phyloP scores from a whole-genome alignment of 495 filamentous ascomycete genomes.

The Aspergillus heteromorphus region DNA sequence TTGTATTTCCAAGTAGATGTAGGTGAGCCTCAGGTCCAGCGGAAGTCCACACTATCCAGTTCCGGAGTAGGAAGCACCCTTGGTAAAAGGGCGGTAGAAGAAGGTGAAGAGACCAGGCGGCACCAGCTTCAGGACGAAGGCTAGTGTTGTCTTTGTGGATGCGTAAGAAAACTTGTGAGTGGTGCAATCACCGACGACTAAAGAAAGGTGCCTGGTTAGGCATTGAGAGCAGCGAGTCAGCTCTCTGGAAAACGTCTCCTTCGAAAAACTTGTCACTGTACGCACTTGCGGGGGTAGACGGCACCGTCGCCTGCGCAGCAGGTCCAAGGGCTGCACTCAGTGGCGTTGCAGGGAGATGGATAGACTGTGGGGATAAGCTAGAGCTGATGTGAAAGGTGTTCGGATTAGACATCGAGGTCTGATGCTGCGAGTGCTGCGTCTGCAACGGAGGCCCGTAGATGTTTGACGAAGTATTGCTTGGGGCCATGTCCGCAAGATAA shows the following conservation, averaged over 20 bases:
- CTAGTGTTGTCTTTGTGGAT: background rate
- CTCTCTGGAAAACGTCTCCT: constrained; percentile 69
- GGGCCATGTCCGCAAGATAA: constrained; percentile 40
- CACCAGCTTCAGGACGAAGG: background rate
- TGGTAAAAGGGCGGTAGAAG: background rate
- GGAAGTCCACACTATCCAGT: background rate
- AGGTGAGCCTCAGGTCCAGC: background rate
- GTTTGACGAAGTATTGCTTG: constrained; percentile 21
- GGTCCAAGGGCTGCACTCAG: constrained; percentile 82
- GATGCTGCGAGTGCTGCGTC: constrained; percentile 28
- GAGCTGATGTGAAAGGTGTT: constrained; percentile 26
- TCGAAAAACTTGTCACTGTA: constrained; percentile 60
- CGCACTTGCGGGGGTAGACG: constrained; percentile 67
- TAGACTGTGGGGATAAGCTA: constrained; percentile 35
- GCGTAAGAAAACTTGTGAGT: background rate
- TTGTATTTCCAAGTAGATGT: background rate
- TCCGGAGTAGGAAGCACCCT: background rate
- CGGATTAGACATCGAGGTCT: constrained; percentile 28
- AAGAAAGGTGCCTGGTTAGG: constrained; percentile 40
- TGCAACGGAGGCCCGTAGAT: constrained; percentile 40
- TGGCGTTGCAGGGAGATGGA: constrained; percentile 57
- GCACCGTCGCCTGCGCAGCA: constrained; percentile 83
- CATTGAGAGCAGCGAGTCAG: constrained; percentile 64
- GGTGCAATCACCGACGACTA: constrained; percentile 26
- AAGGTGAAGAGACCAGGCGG: background rate